phyloP scores from a whole-genome alignment of 257 asterid genomes.

The Solanum commersonii region DNA sequence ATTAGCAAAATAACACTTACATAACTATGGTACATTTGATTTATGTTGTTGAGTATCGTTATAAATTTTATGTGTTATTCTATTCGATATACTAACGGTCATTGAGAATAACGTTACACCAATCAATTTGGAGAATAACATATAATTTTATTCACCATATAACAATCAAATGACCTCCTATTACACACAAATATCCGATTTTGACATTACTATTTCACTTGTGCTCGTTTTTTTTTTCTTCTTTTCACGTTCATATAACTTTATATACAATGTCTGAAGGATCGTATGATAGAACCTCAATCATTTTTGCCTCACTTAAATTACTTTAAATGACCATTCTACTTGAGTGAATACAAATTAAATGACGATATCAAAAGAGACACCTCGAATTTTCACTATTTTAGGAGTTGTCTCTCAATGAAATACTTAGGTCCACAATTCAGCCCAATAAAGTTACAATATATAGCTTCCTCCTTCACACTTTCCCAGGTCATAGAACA shows the following conservation, averaged over 20 bases:
- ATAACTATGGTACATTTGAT: background rate
- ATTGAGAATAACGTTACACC: background rate
- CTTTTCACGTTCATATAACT: background rate
- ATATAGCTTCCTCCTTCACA: background rate
- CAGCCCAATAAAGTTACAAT: background rate
- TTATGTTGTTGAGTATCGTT: background rate
- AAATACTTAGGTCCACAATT: background rate
- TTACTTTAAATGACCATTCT: background rate
- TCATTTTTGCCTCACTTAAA: too few relatives aligned
- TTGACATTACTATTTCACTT: too few relatives aligned
- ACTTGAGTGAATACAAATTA: too few relatives aligned
- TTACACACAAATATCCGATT: too few relatives aligned
- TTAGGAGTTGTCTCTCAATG: background rate
- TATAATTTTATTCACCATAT: background rate
- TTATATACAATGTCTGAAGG: background rate
- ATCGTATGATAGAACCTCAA: too few relatives aligned
- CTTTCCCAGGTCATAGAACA: background rate
- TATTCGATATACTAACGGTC: too few relatives aligned
- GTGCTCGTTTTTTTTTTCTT: background rate
- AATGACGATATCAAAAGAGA: background rate
- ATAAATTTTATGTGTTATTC: too few relatives aligned
- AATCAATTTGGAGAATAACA: background rate
- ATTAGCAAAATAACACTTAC: background rate
- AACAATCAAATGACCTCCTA: background rate
- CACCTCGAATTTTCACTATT: background rate